Conservation (phyloP, 306 rosid genomes). For the Lathyrus tuberosus region DNA sequence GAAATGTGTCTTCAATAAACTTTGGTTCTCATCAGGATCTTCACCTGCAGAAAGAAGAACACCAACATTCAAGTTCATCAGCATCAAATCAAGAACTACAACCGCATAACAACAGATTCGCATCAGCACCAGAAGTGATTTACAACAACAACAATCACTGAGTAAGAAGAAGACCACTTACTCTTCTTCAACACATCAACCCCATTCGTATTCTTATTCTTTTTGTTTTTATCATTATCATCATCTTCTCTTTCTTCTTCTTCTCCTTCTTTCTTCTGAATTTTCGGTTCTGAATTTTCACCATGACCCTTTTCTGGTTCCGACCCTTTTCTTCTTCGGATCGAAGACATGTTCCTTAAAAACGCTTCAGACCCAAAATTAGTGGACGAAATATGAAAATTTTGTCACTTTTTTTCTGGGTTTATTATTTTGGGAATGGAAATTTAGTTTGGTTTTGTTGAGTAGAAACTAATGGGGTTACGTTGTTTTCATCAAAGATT, state of each 20-base stretch:
- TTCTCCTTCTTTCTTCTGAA: constrained; percentile 9
- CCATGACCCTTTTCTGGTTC: constrained; percentile 43
- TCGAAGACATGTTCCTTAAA: constrained; percentile 49
- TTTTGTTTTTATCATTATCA: constrained; percentile 5
- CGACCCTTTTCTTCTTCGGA: constrained; percentile 64
- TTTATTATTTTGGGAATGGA: not conserved
- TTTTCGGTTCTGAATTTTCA: constrained; percentile 37
- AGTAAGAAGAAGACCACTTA: constrained; percentile 75
- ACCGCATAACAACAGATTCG: no score
- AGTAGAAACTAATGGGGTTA: constrained; percentile 5
- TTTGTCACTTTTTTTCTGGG: not conserved
- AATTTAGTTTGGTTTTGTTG: no score
- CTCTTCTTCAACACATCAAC: constrained; percentile 24
- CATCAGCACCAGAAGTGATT: no score
- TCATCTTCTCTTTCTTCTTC: constrained; percentile 30
- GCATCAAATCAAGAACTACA: no score
- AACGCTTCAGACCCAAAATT: constrained; percentile 15
- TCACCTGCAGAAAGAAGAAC: no score
- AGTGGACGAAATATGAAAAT: not conserved
- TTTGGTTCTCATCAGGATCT: no score
- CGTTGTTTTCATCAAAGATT: constrained; percentile 24
- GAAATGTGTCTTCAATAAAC: no score
- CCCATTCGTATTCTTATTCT: constrained; percentile 36
- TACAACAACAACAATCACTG: no score
- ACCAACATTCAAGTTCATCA: no score